phyloP scores from a whole-genome alignment of 2,329 filamentous ascomycete species.

The Nectriaceae sp. region DNA sequence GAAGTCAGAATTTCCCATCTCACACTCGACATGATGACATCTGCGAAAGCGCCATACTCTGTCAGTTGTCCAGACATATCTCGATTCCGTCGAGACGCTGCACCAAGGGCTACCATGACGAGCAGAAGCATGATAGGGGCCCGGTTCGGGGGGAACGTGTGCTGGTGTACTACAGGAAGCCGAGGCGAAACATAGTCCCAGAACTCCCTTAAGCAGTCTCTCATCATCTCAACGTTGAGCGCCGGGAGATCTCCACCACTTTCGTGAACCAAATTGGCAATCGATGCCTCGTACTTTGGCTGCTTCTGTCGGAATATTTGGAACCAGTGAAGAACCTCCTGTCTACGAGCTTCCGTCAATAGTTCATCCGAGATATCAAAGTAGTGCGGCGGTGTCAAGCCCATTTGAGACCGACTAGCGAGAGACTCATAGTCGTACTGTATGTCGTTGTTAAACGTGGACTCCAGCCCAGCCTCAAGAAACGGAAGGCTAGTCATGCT shows the following conservation, averaged over 20 bases:
- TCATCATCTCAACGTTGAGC: constrained; percentile 78
- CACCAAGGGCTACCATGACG: constrained; percentile 82
- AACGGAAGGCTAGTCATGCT: constrained; percentile 47
- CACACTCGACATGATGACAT: constrained; percentile 68
- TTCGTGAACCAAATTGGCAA: constrained; percentile 39
- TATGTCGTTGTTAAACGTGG: constrained; percentile 52
- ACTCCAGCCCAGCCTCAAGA: constrained; percentile 51
- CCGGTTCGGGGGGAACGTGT: constrained; percentile 80
- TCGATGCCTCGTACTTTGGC: constrained; percentile 38
- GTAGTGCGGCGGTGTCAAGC: constrained; percentile 43
- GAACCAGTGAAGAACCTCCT: constrained; percentile 47
- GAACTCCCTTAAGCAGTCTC: constrained; percentile 81
- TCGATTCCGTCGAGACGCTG: constrained; percentile 71
- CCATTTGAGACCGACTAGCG: constrained; percentile 48
- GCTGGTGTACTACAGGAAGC: constrained; percentile 83
- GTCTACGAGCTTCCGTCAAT: constrained; percentile 46
- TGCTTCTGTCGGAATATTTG: constrained; percentile 46
- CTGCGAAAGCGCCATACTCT: constrained; percentile 50
- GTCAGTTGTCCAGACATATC: constrained; percentile 54
- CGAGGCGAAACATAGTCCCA: constrained; percentile 87
- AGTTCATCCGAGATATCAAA: constrained; percentile 44
- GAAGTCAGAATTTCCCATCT: constrained; percentile 84
- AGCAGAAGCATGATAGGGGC: constrained; percentile 77
- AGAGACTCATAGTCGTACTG: constrained; percentile 54
- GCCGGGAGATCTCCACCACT: constrained; percentile 45